Percentiles rank a stretch among this genome's conserved stretches.
These are phyloP conservation scores for Chaetomium strumarium DNA, from an alignment of 2,329 filamentous ascomycete genomes.

Conservation along the genomic window DNA sequence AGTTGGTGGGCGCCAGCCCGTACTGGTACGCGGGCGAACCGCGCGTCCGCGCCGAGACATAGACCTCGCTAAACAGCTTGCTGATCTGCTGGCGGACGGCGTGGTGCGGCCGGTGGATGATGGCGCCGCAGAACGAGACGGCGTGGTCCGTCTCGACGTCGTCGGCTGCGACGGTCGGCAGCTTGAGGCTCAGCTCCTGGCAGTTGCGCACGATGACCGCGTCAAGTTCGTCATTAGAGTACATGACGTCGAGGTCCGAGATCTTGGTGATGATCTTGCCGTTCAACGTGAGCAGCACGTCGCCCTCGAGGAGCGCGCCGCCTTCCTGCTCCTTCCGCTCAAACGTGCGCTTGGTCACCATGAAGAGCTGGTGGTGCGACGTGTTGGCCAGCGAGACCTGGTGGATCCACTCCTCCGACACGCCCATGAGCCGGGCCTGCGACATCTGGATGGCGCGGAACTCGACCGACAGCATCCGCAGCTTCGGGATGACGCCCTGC, in stretches of 20 bases:
- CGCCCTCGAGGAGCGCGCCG: slow-evolving; percentile 72
- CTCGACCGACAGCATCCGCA: slow-evolving; percentile 90
- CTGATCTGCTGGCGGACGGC: slow-evolving; percentile 96
- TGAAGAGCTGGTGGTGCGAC: slow-evolving; percentile 92
- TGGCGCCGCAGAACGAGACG: slow-evolving; percentile 90
- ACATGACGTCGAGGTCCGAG: slow-evolving; percentile 93
- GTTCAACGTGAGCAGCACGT: slow-evolving; percentile 87
- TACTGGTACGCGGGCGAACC: slow-evolving; percentile 85
- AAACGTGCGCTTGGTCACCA: slow-evolving; percentile 79
- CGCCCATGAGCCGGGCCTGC: slow-evolving; percentile 94
- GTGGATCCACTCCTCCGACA: slow-evolving; percentile 91
- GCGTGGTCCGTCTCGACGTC: slow-evolving; percentile 90
- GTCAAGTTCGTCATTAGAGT: slow-evolving; percentile 75
- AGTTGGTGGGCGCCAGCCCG: slow-evolving; percentile 90
- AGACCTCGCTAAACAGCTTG: slow-evolving; percentile 93
- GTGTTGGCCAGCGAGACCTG: slow-evolving; percentile 85
- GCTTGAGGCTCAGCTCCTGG: slow-evolving; percentile 66
- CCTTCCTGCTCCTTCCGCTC: slow-evolving; percentile 41
- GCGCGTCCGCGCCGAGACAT: slow-evolving; percentile 80
- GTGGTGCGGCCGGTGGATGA: slow-evolving; percentile 89
- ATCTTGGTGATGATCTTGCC: slow-evolving; percentile 89
- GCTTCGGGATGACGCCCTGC: slow-evolving; percentile 67
- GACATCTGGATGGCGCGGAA: slow-evolving; percentile 95
- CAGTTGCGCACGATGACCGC: slow-evolving; percentile 83
- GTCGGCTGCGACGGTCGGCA: slow-evolving; percentile 81